phyloP scores from a whole-genome alignment of 2,329 filamentous ascomycete genomes.

The Aspergillus intermedius region DNA sequence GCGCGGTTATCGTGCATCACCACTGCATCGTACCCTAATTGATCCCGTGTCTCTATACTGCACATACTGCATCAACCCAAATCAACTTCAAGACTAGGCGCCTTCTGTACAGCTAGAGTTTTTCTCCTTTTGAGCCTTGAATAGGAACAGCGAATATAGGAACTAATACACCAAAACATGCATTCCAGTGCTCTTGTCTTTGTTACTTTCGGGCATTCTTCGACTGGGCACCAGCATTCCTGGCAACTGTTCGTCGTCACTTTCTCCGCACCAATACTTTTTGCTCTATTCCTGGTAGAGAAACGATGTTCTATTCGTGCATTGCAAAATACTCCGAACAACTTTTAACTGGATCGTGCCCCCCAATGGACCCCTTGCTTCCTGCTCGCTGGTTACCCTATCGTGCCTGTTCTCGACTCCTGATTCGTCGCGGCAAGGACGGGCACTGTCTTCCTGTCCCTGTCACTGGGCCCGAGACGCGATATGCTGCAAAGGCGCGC shows the following conservation, averaged over 20 bases:
- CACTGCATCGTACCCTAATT: slow-evolving; percentile 16
- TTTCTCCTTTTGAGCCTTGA: slow-evolving; percentile 2
- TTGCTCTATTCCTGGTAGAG: slow-evolving; percentile 18
- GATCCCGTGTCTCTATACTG: slow-evolving; percentile 16
- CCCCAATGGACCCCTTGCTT: slow-evolving; percentile 31
- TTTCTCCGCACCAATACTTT: slow-evolving; percentile 11
- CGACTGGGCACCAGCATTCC: slow-evolving; percentile 24
- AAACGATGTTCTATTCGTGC: slow-evolving; percentile 16
- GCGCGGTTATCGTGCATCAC: neutral
- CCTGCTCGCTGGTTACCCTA: slow-evolving; percentile 20
- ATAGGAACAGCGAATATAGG: neutral
- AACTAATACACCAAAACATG: slow-evolving; percentile 7
- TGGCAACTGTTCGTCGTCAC: slow-evolving; percentile 23
- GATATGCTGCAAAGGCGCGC: slow-evolving; percentile 23
- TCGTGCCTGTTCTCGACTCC: slow-evolving; percentile 29
- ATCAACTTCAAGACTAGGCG: slow-evolving; percentile 2
- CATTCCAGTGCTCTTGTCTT: slow-evolving; percentile 28
- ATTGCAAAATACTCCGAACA: slow-evolving; percentile 28
- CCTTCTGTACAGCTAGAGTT: slow-evolving; percentile 13
- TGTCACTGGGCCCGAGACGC: slow-evolving; percentile 26
- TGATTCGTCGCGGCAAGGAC: slow-evolving; percentile 35
- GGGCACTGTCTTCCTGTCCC: slow-evolving; percentile 21
- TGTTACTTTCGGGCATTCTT: slow-evolving; percentile 27
- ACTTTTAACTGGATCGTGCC: slow-evolving; percentile 32
- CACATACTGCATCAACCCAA: neutral